Base-by-base conservation (phyloP, 768 basidiomycete genomes). In the Leccinum subgranulosum region DNA sequence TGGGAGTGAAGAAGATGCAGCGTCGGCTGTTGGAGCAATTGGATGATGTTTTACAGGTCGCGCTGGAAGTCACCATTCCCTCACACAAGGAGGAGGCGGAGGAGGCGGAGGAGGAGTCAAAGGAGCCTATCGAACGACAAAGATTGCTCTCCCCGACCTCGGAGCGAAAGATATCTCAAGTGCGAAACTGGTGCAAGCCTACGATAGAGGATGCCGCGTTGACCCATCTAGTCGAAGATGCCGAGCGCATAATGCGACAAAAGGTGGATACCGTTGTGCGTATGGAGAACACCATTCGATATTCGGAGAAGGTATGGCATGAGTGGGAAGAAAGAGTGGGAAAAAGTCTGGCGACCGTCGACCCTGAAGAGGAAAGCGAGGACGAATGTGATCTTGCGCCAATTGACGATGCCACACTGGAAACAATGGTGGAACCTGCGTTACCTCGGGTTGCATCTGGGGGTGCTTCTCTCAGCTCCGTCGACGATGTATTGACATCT, bases 211-310 rank as follows among this genome's bases (percentile, higher is more conserved):
- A 98, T 69, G 76, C 84, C 3, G 96, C 93, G 0, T 78, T 98
- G 53, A 76, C 82, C 3, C 85, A 93, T 64, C 82, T 99, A 21
- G 81, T 90, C 53, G 84, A 90, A 64, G 95, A 98, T 67, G 88
- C 87, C 8, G 94, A 95, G 63, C 84, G 91, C 34, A 81, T 95
- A 51, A 90, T 95, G 82, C 81, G 92, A 31, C 88, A 92, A 74
- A 99, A 99, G 79, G 84, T 94, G 61, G 94, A 95, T 72, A 94
- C 89, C 63, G 92, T 98, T 50, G 90, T 93, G 60, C 86, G 97
- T 39, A 86, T 99, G 86, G 92, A 96, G 74, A 97, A 96, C 68
- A 98, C 94, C 19, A 94, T 99, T 64, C 81, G 92, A 54, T 98
- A 98, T 73, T 87, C 94, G 41, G 97, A 98, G 77, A 96, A 95